Conservation (phyloP, 495 filamentous ascomycete species). For the Jackrogersella multiformis region DNA sequence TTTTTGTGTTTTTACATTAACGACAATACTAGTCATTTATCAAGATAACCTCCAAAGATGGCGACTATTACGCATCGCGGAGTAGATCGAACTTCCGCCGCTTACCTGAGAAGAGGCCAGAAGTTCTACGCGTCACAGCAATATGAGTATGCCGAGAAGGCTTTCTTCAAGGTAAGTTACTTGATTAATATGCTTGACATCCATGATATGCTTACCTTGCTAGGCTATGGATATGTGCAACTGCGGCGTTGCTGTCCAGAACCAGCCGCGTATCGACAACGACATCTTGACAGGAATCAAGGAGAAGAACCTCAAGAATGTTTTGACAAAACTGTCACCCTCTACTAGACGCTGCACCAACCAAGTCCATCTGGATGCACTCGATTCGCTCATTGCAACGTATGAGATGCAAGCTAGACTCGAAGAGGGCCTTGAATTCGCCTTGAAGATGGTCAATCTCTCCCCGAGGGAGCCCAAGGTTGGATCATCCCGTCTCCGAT, state of each 20-base stretch:
- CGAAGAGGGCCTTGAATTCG: conserved; percentile 15
- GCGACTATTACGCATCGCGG: background rate
- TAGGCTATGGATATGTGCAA: conserved; percentile 26
- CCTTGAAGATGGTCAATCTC: conserved; percentile 34
- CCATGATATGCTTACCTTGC: background rate
- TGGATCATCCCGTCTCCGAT: background rate
- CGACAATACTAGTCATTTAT: too few relatives aligned
- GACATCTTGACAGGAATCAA: conserved; percentile 23
- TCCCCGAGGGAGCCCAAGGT: conserved; percentile 37
- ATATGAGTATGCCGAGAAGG: conserved; percentile 6
- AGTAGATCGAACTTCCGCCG: background rate
- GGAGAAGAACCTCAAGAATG: conserved; percentile 12
- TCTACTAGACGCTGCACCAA: conserved; percentile 20
- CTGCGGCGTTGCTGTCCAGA: conserved; percentile 14
- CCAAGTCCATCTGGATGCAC: conserved; percentile 13
- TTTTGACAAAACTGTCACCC: background rate
- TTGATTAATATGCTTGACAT: background rate
- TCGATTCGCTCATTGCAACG: conserved; percentile 31
- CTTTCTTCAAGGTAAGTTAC: conserved; percentile 16
- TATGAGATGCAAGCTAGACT: conserved; percentile 16
- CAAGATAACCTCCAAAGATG: conserved; percentile 3
- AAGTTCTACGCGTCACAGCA: conserved; percentile 1
- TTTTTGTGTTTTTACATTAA: too few relatives aligned
- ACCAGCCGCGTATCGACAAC: conserved; percentile 8
- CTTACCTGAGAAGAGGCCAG: conserved; percentile 6